Evolutionary conservation across 2,329 filamentous ascomycete genomes (phyloP).

Genomic region (Ophiognomonia clavigignenti-juglandacearum): DNA sequence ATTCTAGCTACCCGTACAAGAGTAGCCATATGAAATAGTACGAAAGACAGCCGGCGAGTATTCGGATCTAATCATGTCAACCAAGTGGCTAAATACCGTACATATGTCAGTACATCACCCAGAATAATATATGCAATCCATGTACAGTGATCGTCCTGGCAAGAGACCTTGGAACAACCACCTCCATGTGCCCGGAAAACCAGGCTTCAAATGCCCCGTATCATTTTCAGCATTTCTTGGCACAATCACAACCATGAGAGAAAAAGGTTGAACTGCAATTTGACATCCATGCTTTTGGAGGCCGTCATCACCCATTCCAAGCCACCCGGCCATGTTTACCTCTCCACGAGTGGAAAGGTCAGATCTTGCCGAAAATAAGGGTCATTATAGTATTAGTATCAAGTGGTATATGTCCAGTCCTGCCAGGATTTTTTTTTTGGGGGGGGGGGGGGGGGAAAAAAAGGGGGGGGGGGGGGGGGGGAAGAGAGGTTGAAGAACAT

Average conservation of each 20-base stretch:
- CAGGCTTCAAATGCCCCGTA: conserved; percentile 24
- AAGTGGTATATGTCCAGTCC: conserved; percentile 3
- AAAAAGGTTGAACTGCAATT: conserved; percentile 88
- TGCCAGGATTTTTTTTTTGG: no score
- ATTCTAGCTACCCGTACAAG: no score
- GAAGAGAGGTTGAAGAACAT: no score
- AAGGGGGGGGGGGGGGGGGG: no score
- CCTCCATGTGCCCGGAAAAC: conserved; percentile 15
- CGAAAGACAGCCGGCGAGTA: no score
- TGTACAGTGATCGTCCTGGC: conserved; percentile 19
- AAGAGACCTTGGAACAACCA: conserved; percentile 11
- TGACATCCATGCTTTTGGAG: conserved; percentile 93
- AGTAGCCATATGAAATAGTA: no score
- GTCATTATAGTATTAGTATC: conserved; percentile 17
- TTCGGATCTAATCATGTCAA: no score
- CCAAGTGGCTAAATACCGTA: no score
- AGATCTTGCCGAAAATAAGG: background rate
- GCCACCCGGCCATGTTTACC: background rate
- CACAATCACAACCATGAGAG: conserved; percentile 82
- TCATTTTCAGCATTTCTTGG: conserved; percentile 97
- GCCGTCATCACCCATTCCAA: no score
- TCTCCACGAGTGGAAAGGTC: background rate
- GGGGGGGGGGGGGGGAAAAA: no score
- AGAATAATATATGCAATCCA: conserved; percentile 35
- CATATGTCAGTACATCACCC: no score